These are phyloP conservation scores for Psilocybe sp. DNA, from an alignment of 768 basidiomycete genomes.

Conservation along the genomic window DNA sequence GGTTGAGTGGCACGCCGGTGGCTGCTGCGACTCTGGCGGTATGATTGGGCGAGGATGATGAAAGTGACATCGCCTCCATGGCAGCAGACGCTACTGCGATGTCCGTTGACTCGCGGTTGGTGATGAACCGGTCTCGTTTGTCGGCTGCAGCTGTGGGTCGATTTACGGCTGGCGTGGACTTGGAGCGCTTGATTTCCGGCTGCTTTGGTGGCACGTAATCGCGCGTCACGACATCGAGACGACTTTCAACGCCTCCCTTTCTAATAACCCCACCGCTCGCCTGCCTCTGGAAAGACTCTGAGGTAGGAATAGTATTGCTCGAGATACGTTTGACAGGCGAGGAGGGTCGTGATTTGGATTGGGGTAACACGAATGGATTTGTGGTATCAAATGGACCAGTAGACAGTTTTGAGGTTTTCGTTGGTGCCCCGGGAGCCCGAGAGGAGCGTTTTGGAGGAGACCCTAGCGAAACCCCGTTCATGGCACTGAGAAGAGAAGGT, in stretches of 20 bases:
- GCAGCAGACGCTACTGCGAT: slow-evolving; percentile 51
- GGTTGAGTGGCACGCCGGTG: slow-evolving; percentile 71
- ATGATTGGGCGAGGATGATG: slow-evolving; percentile 69
- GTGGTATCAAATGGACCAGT: slow-evolving; percentile 43
- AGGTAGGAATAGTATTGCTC: slow-evolving; percentile 42
- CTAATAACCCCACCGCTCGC: slow-evolving; percentile 68
- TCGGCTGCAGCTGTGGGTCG: slow-evolving; percentile 31
- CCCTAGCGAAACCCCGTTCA: slow-evolving; percentile 41
- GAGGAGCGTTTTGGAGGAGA: slow-evolving; percentile 26
- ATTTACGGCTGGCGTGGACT: slow-evolving; percentile 64
- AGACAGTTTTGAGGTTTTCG: slow-evolving; percentile 25
- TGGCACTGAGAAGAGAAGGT: slow-evolving; percentile 38
- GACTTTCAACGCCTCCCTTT: slow-evolving; percentile 74
- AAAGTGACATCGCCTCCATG: slow-evolving; percentile 58
- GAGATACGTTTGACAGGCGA: slow-evolving; percentile 68
- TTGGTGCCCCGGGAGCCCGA: slow-evolving; percentile 17
- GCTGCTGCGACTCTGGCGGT: slow-evolving; percentile 76
- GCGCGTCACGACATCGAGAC: slow-evolving; percentile 71
- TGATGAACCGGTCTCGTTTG: slow-evolving; percentile 71
- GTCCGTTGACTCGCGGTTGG: slow-evolving; percentile 44
- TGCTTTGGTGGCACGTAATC: slow-evolving; percentile 69
- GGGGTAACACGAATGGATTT: slow-evolving; percentile 59
- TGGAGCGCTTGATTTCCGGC: slow-evolving; percentile 63
- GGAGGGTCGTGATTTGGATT: slow-evolving; percentile 42
- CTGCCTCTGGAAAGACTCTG: slow-evolving; percentile 57